Evolutionary conservation across 306 rosid species (phyloP).

Genomic region (Ochetophila trinervis): DNA sequence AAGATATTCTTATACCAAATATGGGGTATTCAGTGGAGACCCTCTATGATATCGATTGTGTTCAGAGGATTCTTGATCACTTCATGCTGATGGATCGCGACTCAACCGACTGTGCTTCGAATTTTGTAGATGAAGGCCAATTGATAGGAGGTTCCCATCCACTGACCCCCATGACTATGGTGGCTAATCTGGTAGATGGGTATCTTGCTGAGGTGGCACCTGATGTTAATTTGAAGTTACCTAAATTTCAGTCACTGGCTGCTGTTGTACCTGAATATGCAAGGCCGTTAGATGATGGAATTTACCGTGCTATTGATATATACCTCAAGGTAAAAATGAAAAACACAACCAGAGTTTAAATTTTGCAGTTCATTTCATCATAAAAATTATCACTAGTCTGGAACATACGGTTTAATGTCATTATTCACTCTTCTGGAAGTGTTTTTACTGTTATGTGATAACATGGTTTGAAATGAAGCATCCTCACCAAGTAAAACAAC

Average conservation of each 20-base stretch:
- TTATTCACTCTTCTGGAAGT: not conserved
- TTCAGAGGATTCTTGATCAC: conserved; percentile 85
- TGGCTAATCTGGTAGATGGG: conserved; percentile 73
- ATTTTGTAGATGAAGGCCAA: conserved; percentile 51
- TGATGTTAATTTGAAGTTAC: conserved; percentile 67
- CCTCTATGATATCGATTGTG: conserved; percentile 75
- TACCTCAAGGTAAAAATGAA: conserved; percentile 67
- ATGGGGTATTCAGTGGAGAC: conserved; percentile 78
- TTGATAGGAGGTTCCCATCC: conserved; percentile 43
- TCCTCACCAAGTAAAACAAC: conserved; percentile 1
- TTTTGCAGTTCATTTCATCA: conserved; percentile 5
- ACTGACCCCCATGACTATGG: conserved; percentile 51
- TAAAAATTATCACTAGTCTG: not conserved
- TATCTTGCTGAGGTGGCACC: conserved; percentile 91
- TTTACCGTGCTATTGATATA: conserved; percentile 80
- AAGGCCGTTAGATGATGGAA: conserved; percentile 72
- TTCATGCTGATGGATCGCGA: conserved; percentile 58
- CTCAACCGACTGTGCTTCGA: conserved; percentile 39
- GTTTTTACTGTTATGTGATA: conserved; percentile 5
- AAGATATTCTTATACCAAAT: conserved; percentile 81
- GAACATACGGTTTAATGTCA: not conserved
- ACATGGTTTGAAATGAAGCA: conserved; percentile 3
- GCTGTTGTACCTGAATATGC: conserved; percentile 74
- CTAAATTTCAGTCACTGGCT: conserved; percentile 74
- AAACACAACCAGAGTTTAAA: not conserved